phyloP scores from a whole-genome alignment of 2,329 filamentous ascomycete species.

The Monosporascus sp. region DNA sequence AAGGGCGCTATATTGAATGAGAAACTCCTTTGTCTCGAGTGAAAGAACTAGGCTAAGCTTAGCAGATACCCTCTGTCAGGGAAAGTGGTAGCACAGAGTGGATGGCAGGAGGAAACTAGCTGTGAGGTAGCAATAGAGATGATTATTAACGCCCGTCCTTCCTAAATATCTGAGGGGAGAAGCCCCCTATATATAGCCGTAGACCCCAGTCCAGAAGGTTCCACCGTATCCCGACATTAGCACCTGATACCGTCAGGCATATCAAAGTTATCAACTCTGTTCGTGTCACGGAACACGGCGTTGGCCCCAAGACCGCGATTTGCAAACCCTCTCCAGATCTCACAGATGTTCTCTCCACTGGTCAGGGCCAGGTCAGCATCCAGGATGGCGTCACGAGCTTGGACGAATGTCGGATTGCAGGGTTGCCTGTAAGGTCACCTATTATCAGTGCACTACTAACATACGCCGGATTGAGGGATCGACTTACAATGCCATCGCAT shows the following conservation, averaged over 20 bases:
- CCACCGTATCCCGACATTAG: too few relatives aligned
- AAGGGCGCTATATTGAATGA: too few relatives aligned
- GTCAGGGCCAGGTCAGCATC: conserved; percentile 49
- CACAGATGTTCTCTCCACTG: conserved; percentile 43
- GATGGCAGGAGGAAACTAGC: too few relatives aligned
- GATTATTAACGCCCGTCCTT: too few relatives aligned
- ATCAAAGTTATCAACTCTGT: conserved; percentile 1
- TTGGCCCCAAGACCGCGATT: conserved; percentile 47
- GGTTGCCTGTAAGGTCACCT: conserved; percentile 34
- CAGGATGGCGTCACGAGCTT: conserved; percentile 48
- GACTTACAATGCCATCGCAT: conserved; percentile 41
- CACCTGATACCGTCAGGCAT: conserved; percentile 1
- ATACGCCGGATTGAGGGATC: not conserved
- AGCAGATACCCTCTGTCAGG: conserved; percentile 1
- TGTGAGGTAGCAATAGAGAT: too few relatives aligned
- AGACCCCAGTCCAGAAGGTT: too few relatives aligned
- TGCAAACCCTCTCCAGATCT: conserved; percentile 50
- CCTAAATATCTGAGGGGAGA: too few relatives aligned
- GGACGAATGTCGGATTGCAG: conserved; percentile 48
- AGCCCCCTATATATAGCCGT: too few relatives aligned
- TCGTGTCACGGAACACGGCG: conserved; percentile 18
- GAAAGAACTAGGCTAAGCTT: not conserved
- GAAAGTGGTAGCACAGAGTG: too few relatives aligned
- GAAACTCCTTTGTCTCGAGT: too few relatives aligned
- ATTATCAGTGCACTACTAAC: not conserved